Conservation (phyloP, 169 alveolate genomes). For the Cryptosporidium ryanae region DNA sequence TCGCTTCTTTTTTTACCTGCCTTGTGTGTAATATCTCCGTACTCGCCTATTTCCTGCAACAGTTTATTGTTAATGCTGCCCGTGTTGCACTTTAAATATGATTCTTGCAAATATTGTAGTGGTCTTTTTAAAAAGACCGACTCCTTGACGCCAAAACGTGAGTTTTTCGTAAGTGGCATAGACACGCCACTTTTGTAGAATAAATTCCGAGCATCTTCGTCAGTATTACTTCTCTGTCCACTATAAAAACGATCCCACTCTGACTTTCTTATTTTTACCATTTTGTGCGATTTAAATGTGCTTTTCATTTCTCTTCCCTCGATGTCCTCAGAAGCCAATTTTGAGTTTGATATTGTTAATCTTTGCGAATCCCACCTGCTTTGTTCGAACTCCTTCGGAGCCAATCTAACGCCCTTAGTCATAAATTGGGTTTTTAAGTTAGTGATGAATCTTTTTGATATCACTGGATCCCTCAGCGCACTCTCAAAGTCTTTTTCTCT, state of each 20-base stretch:
- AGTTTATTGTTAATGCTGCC: not conserved
- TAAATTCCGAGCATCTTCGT: constrained; percentile 67
- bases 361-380: constrained; percentile 34
- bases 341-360: constrained; percentile 13
- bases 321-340: constrained; percentile 36
- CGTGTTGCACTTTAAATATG: constrained; percentile 24
- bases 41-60: not conserved
- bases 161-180: constrained; percentile 35
- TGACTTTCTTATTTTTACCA: constrained; percentile 30
- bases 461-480: constrained; percentile 20
- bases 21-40: not conserved
- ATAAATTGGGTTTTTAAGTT: constrained; percentile 43
- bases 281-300: constrained; percentile 18
- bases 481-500: constrained; percentile 39
- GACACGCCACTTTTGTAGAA: constrained; percentile 48
- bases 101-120: constrained; percentile 17
- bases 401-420: constrained; percentile 21
- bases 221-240: constrained; percentile 25
- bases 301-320: constrained; percentile 30
- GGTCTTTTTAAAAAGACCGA: constrained; percentile 51
- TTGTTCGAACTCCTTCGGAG: constrained; percentile 19
- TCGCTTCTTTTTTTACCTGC: not conserved
- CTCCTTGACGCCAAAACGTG: constrained; percentile 39
- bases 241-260: constrained; percentile 47
- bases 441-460: constrained; percentile 36